Evolutionary conservation across 768 basidiomycete species (phyloP).

Genomic region (Termitomyces sp.): DNA sequence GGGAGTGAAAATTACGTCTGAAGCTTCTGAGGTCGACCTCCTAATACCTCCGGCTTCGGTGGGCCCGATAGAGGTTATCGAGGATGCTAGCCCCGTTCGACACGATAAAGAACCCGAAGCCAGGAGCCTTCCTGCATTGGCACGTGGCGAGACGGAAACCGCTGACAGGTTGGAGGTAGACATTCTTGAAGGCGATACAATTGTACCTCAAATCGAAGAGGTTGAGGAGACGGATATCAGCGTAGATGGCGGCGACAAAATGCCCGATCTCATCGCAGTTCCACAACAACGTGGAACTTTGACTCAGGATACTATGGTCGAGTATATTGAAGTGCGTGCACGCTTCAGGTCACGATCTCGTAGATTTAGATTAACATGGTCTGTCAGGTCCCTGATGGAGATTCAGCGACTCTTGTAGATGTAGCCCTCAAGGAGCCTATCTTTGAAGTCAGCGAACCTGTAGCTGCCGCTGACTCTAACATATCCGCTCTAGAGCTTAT

Average conservation of each 20-base stretch:
- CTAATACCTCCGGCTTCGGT: background rate
- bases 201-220: background rate
- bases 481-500: background rate
- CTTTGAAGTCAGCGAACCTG: background rate
- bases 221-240: background rate
- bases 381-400: background rate
- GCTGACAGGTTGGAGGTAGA: background rate
- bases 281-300: background rate
- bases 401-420: background rate
- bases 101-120: background rate
- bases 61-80: background rate
- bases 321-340: conserved; percentile 3
- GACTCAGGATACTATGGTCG: background rate
- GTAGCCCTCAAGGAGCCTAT: background rate
- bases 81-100: background rate
- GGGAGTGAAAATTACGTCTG: background rate
- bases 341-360: background rate
- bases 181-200: background rate
- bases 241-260: background rate
- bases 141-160: background rate
- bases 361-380: background rate
- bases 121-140: background rate
- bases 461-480: too few species aligned
- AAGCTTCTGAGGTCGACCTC: background rate
- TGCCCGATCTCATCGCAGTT: background rate